Percentiles rank a stretch among this genome's conserved stretches.
These are phyloP conservation scores for Geranium brycei DNA, from an alignment of 345 rosid species.

Conservation along the genomic window DNA sequence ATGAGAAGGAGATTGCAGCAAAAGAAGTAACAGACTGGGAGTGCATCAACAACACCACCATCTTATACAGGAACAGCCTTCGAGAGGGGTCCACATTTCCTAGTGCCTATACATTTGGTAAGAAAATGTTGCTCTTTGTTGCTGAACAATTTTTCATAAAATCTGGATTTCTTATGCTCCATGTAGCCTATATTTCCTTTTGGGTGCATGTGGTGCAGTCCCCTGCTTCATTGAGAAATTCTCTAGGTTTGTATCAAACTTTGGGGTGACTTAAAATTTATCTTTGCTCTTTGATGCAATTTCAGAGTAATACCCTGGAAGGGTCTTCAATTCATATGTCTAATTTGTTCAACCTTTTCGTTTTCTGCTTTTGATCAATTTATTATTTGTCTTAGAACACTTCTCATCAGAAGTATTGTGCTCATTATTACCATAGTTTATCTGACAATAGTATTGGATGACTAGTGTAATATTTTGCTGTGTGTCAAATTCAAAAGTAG, in stretches of 20 bases:
- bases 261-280: too few relatives aligned
- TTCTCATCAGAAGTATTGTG: too few relatives aligned
- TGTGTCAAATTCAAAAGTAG: not conserved
- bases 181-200: not conserved
- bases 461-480: too few relatives aligned
- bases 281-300: not conserved
- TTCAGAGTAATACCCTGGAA: not conserved
- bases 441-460: too few relatives aligned
- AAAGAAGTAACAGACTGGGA: slow-evolving; percentile 93
- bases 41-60: slow-evolving; percentile 72
- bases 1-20: slow-evolving; percentile 60
- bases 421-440: too few relatives aligned
- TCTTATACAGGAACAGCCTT: slow-evolving; percentile 79
- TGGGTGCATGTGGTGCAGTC: not conserved
- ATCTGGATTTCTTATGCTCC: not conserved
- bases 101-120: slow-evolving; percentile 81
- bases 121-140: slow-evolving; percentile 9
- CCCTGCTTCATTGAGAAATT: not conserved
- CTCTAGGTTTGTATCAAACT: not conserved
- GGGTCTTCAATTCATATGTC: not conserved
- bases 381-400: too few relatives aligned
- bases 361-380: too few relatives aligned
- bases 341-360: too few relatives aligned
- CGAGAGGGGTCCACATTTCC: slow-evolving; percentile 95
- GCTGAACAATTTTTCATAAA: not conserved